Evolutionary conservation across 1,139 yeast genomes (phyloP), one percentile per base, ranked within the genome.

Genomic region (Pichia kudriavzevii): DNA sequence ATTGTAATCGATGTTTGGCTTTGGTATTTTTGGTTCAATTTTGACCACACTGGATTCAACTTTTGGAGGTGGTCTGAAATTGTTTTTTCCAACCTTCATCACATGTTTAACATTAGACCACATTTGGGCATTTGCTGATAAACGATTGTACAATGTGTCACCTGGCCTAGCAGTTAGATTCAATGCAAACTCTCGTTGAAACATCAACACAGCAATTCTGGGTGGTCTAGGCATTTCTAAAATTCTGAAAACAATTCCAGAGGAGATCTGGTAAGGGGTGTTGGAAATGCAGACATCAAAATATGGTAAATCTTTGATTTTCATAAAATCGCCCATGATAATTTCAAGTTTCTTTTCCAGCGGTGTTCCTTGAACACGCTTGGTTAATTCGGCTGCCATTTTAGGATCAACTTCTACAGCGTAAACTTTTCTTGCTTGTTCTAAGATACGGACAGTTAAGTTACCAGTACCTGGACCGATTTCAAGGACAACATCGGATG

Each of bases 381-480:
- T 91, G 15, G 97, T 85, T 53, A 91, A 69, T 60, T 91, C 99
- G 0, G 97, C 97, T 4, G 97, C 98, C 99, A 91, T 91, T 63
- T 97, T 71, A 17, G 99, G 97, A 61, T 91, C 99, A 91, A 88
- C 88, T 64, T 91, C 99, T 35, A 84, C 94, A 0, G 98, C 98
- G 36, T 84, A 73, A 12, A 91, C 96, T 50, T 80, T 83, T 36
- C 85, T 70, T 1, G 97, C 97, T 56, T 87, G 82, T 50, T 91
- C 97, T 36, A 91, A 62, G 32, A 91, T 93, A 43, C 94, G 70
- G 25, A 91, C 95, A 0, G 99, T 93, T 61, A 91, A 69, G 56
- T 91, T 91, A 63, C 99, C 99, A 0, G 99, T 91, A 74, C 99
- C 99, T 1, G 99, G 98, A 53, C 99, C 99, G 36, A 91, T 96